These are phyloP conservation scores for Kluyveromyces aestuarii DNA, from an alignment of 805 yeast species.

Conservation along the genomic window DNA sequence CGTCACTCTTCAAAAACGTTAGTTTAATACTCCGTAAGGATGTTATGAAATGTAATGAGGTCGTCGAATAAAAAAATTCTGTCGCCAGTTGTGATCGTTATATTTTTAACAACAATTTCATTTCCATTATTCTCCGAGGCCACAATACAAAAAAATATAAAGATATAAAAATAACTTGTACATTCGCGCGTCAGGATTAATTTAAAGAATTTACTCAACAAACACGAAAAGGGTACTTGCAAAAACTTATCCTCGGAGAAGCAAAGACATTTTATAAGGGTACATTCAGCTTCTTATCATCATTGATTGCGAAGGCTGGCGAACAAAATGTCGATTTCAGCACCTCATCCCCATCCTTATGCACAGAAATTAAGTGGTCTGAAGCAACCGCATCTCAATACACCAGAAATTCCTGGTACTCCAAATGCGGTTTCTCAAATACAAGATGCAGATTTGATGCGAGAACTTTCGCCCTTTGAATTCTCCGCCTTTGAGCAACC, in stretches of 20 bases:
- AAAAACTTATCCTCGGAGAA: too few species aligned
- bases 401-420: background rate
- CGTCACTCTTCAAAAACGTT: too few species aligned
- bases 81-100: background rate
- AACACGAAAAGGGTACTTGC: background rate
- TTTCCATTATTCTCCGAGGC: background rate
- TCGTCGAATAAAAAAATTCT: too few species aligned
- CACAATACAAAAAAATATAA: background rate
- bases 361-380: background rate
- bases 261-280: too few species aligned
- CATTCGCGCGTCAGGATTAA: background rate
- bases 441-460: background rate
- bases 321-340: constrained; percentile 2
- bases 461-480: background rate
- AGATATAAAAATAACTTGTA: background rate
- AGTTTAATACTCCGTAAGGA: too few species aligned
- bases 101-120: background rate
- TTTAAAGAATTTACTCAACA: background rate
- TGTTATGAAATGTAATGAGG: too few species aligned
- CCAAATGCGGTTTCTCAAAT: background rate
- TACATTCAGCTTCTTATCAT: too few species aligned
- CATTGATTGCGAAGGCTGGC: background rate
- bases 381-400: background rate
- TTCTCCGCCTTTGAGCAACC: background rate
- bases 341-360: background rate